A percentile compares a stretch with the other conserved stretches of the same genome.
phyloP scores from a whole-genome alignment of 768 basidiomycete species.

The Agrocybe chaxingu region DNA sequence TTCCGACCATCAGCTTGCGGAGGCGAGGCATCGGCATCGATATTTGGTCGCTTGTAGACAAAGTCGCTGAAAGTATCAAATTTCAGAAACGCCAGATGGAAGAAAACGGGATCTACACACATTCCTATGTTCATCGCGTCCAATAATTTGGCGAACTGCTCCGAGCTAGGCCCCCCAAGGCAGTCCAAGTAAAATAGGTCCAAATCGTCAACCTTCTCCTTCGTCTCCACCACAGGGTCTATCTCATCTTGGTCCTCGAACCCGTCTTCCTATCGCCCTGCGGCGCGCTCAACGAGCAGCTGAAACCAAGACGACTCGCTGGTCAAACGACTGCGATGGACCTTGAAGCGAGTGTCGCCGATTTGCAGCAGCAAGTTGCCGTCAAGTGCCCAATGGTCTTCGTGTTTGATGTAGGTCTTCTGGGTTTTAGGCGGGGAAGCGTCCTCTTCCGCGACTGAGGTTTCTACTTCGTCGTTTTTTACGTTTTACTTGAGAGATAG shows the following conservation, averaged over 20 bases:
- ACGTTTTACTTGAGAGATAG: no score
- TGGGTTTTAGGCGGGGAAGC: neutral
- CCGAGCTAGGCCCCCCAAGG: neutral
- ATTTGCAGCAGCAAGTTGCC: slow-evolving; percentile 24
- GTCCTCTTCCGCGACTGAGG: no score
- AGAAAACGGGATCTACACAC: neutral
- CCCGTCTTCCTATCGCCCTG: slow-evolving; percentile 2
- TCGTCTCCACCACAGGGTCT: neutral
- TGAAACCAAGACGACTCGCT: slow-evolving; percentile 21
- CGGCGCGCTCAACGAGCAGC: slow-evolving; percentile 14
- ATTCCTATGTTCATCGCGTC: neutral
- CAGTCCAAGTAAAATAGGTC: slow-evolving; percentile 1
- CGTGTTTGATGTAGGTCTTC: slow-evolving; percentile 15
- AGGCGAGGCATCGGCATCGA: no score
- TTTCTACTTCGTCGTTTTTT: no score
- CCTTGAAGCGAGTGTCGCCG: slow-evolving; percentile 15
- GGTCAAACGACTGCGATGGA: slow-evolving; percentile 21
- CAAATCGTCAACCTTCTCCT: neutral
- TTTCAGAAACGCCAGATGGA: neutral
- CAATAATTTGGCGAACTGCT: neutral
- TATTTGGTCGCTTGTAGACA: slow-evolving; percentile 17
- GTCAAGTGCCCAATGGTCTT: slow-evolving; percentile 20
- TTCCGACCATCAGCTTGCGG: no score
- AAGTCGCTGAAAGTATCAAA: slow-evolving; percentile 13
- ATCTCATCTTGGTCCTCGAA: neutral